Base-by-base conservation (phyloP, 805 yeast species). In the Saccharomycopsis malanga region DNA sequence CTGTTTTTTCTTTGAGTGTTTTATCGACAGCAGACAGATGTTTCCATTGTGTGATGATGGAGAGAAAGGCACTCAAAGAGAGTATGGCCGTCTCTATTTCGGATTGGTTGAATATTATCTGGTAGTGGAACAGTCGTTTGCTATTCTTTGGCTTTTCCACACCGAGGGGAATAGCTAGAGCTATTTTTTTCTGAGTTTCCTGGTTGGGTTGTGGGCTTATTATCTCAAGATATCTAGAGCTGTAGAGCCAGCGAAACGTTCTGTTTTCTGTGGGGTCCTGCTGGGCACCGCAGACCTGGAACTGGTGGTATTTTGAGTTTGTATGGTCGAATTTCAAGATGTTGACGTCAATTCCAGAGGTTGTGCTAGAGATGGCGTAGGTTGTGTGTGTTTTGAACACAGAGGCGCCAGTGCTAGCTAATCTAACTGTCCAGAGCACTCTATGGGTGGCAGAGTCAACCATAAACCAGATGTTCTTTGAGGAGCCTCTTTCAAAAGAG, bases 41-140 rank as follows among this genome's bases (percentile, higher is more conserved):
- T 27, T 39, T 49, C 53, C 53, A 50, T 39, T 46, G 53, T 3
- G 45, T 46, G 36, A 47, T 34, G 4, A 44, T 25, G 12, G 51
- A 46, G 15, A 50, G 15, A 36, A 50, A 46, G 12, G 37, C 22
- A 41, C 44, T 46, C 15, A 45, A 15, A 4, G 36, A 24, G 2
- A 50, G 15, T 10, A 32, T 24, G 21, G 39, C 39, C 15, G 17
- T 24, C 10, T 34, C 40, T 4, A 50, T 41, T 34, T 50, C 50
- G 7, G 15, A 43, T 7, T 39, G 4, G 34, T 50, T 50, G 35
- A 39, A 50, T 14, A 50, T 47, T 3, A 47, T 17, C 20, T 50
- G 47, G 23, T 50, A 46, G n/a, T 34, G 24, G 32, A 21, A 44
- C 42, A n/a, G 20, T 36, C 20, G 2, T 12, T 29, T 17, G 5